A percentile compares a stretch with the other conserved stretches of the same genome.
phyloP scores from a whole-genome alignment of 495 filamentous ascomycete genomes.

The Penicillium ochrochloron region DNA sequence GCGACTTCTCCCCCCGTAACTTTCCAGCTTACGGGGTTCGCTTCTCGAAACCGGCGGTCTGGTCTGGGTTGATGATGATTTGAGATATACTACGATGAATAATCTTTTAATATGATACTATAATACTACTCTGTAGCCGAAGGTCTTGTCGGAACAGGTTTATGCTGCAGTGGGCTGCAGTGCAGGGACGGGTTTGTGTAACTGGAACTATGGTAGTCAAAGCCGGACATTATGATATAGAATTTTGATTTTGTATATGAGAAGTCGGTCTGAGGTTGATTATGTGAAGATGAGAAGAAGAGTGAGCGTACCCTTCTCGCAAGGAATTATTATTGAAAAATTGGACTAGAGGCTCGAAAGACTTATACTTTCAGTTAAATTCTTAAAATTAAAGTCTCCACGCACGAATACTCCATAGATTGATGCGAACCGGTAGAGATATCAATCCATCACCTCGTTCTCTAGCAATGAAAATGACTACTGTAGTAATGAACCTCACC shows the following conservation, averaged over 20 bases:
- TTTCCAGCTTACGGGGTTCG: constrained; percentile 32
- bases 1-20: constrained; percentile 26
- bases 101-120: too few relatives aligned
- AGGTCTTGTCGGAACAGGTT: not conserved
- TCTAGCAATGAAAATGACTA: not conserved
- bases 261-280: not conserved
- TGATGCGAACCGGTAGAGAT: not conserved
- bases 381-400: not conserved
- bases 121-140: too few relatives aligned
- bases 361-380: not conserved
- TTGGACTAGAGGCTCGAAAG: too few relatives aligned
- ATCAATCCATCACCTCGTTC: not conserved
- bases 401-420: not conserved
- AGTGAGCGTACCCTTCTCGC: too few relatives aligned
- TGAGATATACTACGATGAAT: too few relatives aligned
- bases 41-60: constrained; percentile 29
- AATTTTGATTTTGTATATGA: not conserved
- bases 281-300: too few relatives aligned
- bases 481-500: not conserved
- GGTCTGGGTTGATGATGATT: not conserved
- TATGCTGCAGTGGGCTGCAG: not conserved
- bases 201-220: not conserved
- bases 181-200: not conserved
- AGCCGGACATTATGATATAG: not conserved
- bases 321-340: too few relatives aligned